Conservation (phyloP, 2,329 filamentous ascomycete genomes). For the Apiospora saccharicola region DNA sequence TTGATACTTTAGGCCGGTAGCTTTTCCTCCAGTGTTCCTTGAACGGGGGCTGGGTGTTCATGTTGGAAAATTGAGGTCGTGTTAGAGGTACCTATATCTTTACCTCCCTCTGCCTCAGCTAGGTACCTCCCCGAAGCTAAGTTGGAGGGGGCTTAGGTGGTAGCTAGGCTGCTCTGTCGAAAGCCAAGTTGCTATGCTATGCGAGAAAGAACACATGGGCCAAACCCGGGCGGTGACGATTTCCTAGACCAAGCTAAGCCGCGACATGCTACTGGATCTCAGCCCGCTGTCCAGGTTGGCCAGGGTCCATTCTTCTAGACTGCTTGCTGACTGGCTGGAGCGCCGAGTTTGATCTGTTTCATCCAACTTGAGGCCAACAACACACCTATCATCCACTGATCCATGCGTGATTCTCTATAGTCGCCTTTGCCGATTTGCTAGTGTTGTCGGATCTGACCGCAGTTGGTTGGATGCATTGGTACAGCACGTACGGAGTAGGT, state of each 20-base stretch:
- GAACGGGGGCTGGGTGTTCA: not conserved
- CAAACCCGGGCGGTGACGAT: slow-evolving; percentile 13
- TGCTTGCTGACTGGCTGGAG: slow-evolving; percentile 11
- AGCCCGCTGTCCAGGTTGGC: slow-evolving; percentile 12
- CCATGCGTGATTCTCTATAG: not conserved
- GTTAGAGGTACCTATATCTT: not conserved
- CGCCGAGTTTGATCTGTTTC: slow-evolving; percentile 14
- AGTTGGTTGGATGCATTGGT: not conserved
- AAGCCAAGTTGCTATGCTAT: slow-evolving; percentile 14
- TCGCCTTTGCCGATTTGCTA: not conserved
- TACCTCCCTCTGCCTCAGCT: not conserved
- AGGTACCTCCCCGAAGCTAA: not conserved
- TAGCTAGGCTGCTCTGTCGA: too few relatives aligned
- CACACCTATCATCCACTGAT: slow-evolving; percentile 3
- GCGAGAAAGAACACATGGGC: slow-evolving; percentile 3
- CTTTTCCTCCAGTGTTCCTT: not conserved
- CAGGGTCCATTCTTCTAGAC: slow-evolving; percentile 10
- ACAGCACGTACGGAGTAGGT: too few relatives aligned
- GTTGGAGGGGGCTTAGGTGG: too few relatives aligned
- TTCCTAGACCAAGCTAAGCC: not conserved
- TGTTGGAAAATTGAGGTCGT: not conserved
- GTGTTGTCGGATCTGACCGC: not conserved
- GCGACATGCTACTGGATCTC: slow-evolving; percentile 15
- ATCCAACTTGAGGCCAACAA: slow-evolving; percentile 14
- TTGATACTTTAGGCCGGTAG: not conserved